Conservation (phyloP, 2,329 filamentous ascomycete genomes). For the Sarocladium kiliense region DNA sequence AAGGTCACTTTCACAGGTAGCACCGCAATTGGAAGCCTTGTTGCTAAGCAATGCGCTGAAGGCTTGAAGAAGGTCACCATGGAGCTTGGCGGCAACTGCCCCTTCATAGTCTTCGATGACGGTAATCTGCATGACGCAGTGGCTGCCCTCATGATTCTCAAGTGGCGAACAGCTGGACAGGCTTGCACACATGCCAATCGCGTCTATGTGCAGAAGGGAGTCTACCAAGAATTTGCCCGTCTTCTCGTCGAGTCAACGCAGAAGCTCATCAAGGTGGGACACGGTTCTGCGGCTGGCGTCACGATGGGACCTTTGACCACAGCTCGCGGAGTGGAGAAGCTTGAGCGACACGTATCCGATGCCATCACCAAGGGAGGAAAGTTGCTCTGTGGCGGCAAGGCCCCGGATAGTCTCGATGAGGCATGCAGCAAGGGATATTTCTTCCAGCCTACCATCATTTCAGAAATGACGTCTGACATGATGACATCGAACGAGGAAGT, state of each 20-base stretch:
- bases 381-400: background rate
- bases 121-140: constrained; percentile 63
- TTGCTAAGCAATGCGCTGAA: constrained; percentile 54
- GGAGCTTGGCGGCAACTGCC: constrained; percentile 67
- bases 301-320: constrained; percentile 26
- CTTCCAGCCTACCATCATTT: constrained; percentile 65
- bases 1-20: constrained; percentile 80
- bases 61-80: constrained; percentile 63
- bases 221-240: constrained; percentile 57
- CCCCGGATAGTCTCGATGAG: background rate
- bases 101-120: constrained; percentile 61
- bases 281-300: constrained; percentile 42
- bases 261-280: constrained; percentile 51
- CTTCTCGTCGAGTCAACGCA: constrained; percentile 47
- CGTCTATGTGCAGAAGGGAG: constrained; percentile 53
- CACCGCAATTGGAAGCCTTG: constrained; percentile 62
- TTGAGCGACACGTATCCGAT: constrained; percentile 49
- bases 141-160: constrained; percentile 53
- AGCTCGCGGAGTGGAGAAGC: constrained; percentile 26
- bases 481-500: constrained; percentile 18
- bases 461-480: constrained; percentile 32
- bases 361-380: constrained; percentile 56
- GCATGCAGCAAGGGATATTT: constrained; percentile 58
- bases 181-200: constrained; percentile 64
- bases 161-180: constrained; percentile 69